phyloP scores from a whole-genome alignment of 768 basidiomycete species.

The Tremella fuciformis region DNA sequence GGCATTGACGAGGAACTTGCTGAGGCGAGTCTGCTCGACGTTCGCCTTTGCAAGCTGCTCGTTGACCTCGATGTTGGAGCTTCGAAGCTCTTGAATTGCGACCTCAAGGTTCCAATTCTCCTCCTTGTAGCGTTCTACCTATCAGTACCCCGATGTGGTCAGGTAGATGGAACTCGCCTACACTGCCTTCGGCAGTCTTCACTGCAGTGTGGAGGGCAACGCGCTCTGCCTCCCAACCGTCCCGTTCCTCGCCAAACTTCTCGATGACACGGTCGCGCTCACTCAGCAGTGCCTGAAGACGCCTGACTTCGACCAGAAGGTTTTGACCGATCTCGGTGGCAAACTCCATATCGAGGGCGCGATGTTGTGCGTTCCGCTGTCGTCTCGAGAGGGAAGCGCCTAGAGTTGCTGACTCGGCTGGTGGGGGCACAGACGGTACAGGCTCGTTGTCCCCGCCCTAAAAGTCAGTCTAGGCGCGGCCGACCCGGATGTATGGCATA shows the following conservation, averaged over 20 bases:
- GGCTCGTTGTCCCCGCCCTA: not conserved
- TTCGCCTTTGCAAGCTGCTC: slow-evolving; percentile 68
- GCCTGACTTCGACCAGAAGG: slow-evolving; percentile 81
- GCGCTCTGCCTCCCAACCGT: slow-evolving; percentile 74
- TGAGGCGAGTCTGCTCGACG: slow-evolving; percentile 75
- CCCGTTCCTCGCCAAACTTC: slow-evolving; percentile 87
- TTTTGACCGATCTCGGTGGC: slow-evolving; percentile 97
- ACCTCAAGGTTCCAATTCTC: slow-evolving; percentile 99
- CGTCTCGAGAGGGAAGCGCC: slow-evolving; percentile 31
- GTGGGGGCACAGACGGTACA: slow-evolving; percentile 58
- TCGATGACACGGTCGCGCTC: slow-evolving; percentile 91
- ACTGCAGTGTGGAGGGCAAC: slow-evolving; percentile 72
- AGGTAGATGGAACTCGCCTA: slow-evolving; percentile 59
- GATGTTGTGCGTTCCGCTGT: slow-evolving; percentile 45
- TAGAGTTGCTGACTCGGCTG: not conserved
- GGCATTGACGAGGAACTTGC: slow-evolving; percentile 66
- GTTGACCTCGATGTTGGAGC: slow-evolving; percentile 66
- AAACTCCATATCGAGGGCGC: slow-evolving; percentile 65
- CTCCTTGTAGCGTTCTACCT: slow-evolving; percentile 86
- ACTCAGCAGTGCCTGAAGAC: slow-evolving; percentile 81
- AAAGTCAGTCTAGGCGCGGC: slow-evolving; percentile 7
- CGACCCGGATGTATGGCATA: slow-evolving; percentile 17
- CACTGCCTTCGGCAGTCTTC: slow-evolving; percentile 73
- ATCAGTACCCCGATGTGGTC: slow-evolving; percentile 11
- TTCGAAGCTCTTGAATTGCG: slow-evolving; percentile 76